Evolutionary conservation across 805 yeast species (phyloP), one percentile per base, ranked within the genome.

Genomic region (Hanseniaspora valbyensis): DNA sequence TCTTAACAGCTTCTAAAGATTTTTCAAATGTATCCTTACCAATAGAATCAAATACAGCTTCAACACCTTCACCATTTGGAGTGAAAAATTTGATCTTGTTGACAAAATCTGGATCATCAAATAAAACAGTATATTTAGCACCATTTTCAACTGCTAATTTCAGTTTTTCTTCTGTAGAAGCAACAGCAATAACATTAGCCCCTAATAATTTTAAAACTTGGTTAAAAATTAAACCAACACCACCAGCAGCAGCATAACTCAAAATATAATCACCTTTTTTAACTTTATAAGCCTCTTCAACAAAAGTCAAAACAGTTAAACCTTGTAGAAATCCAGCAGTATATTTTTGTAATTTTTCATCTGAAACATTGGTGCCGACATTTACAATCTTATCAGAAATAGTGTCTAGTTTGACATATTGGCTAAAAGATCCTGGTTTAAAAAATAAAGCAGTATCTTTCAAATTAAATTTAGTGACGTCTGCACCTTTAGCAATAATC

Each of bases 211-310:
- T 64, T 44, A 82, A 65, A 65, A 88, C 67, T 63, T 88, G 95
- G 44, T 72, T 69, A 49, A 87, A 67, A 18, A 85, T 57, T 46
- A 76, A 72, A 4, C 97, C 97, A 45, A 85, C 90, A 52, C 96
- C 96, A 42, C 96, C 97, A 2, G 96, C 96, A 7, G 95, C 95
- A 3, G 96, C 96, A 69, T 88, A 86, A 24, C 86, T 80, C 42
- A 89, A 70, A 40, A 83, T 74, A 57, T 66, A 73, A 53, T 90
- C 96, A 49, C 78, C 89, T 61, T 74, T 69, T 57, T 84, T 62
- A 36, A 85, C 83, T 1, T 71, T 59, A 60, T 83, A 77, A 1
- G 92, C 76, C 54, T 83, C 87, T 33, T 71, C 67, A 42, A 78
- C 67, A 53, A 89, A 78, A 1, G 90, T 75, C 58, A 83, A 65